Conservation (phyloP, 805 yeast species). For the Wickerhamiella kurtzmanii region DNA sequence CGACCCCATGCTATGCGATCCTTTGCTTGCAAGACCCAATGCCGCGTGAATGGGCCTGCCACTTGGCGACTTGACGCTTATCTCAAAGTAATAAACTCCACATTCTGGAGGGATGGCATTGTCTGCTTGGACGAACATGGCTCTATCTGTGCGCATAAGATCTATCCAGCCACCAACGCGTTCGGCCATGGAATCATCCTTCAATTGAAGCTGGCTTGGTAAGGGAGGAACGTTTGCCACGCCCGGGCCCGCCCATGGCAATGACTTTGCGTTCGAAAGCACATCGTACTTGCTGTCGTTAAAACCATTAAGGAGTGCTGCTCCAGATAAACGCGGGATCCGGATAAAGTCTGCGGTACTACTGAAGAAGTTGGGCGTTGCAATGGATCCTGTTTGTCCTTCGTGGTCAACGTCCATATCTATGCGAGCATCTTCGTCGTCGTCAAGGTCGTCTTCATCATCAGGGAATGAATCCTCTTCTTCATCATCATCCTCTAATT, state of each 20-base stretch:
- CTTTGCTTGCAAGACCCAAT: neutral
- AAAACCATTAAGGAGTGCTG: neutral
- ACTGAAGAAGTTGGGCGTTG: neutral
- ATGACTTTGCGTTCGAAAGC: too few species aligned
- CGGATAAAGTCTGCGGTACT: neutral
- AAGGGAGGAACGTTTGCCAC: neutral
- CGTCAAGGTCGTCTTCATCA: neutral
- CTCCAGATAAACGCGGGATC: neutral
- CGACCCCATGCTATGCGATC: neutral
- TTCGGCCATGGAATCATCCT: neutral
- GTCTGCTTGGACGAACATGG: neutral
- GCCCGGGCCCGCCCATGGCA: too few species aligned
- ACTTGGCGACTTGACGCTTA: neutral
- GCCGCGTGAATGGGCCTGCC: neutral
- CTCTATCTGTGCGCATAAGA: neutral
- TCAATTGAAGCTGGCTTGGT: neutral
- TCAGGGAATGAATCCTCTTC: neutral
- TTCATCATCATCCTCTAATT: neutral
- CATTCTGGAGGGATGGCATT: neutral
- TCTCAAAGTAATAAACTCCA: neutral
- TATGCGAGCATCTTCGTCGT: neutral
- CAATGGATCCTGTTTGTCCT: neutral
- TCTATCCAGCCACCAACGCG: neutral
- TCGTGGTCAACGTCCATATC: constrained; percentile 1
- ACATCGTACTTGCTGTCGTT: neutral